A percentile compares a stretch with the other conserved stretches of the same genome.
phyloP scores from a whole-genome alignment of 331 rosid species.

The Acacia pycnantha region DNA sequence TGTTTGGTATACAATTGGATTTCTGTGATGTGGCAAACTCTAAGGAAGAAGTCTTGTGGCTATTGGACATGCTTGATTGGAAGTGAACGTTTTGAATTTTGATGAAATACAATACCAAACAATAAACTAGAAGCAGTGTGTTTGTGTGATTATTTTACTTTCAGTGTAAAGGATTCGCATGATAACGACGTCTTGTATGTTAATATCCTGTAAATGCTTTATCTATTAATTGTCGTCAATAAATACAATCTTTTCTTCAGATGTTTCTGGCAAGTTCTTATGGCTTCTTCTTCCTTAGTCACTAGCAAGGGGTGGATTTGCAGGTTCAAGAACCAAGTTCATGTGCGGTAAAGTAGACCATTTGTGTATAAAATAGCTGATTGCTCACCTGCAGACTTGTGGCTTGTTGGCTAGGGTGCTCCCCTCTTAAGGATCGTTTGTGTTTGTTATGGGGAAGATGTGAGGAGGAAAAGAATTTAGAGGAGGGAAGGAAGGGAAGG shows the following conservation, averaged over 20 bases:
- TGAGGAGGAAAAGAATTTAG: too few species aligned
- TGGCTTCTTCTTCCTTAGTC: background rate
- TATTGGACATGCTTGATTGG: conserved; percentile 75
- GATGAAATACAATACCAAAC: background rate
- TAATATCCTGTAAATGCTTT: conserved; percentile 29
- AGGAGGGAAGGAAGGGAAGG: too few species aligned
- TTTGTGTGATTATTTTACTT: background rate
- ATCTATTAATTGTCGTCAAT: background rate
- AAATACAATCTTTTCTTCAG: background rate
- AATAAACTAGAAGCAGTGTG: background rate
- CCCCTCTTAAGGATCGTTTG: too few species aligned
- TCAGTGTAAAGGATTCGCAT: background rate
- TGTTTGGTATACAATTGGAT: conserved; percentile 66
- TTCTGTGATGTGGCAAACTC: conserved; percentile 63
- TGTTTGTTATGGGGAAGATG: too few species aligned
- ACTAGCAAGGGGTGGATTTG: background rate
- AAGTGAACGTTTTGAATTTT: conserved; percentile 37
- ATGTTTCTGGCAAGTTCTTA: background rate
- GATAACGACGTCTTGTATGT: background rate
- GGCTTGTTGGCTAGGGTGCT: too few species aligned
- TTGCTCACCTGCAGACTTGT: background rate
- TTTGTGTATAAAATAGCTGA: background rate
- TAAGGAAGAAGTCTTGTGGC: conserved; percentile 65
- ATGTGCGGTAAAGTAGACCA: background rate
- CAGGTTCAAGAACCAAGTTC: background rate